Percentiles rank a stretch among this genome's conserved stretches.
Evolutionary conservation across 2,329 filamentous ascomycete species (phyloP).

Genomic region (Talaromyces islandicus): DNA sequence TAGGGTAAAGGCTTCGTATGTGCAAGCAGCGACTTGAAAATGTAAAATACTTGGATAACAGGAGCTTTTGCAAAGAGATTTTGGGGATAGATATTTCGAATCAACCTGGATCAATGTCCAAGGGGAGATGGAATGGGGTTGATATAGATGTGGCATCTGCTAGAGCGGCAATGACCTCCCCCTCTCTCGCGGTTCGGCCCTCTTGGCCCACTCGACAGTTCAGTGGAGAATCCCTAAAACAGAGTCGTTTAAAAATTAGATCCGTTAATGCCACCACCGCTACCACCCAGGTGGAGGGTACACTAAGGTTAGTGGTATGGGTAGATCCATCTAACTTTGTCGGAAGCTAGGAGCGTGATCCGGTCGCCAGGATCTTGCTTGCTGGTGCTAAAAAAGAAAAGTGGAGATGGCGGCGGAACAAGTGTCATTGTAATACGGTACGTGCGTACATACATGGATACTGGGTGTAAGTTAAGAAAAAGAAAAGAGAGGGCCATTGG

Average conservation of each 20-base stretch:
- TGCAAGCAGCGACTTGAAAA: neutral
- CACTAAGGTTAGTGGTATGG: slow-evolving; percentile 3
- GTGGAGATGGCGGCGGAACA: neutral
- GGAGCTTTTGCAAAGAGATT: neutral
- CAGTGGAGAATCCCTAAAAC: neutral
- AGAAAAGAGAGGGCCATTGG: neutral
- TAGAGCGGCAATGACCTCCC: neutral
- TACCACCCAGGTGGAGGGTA: slow-evolving; percentile 2
- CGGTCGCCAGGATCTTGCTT: neutral
- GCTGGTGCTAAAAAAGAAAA: neutral
- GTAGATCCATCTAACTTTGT: neutral
- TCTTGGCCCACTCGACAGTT: neutral
- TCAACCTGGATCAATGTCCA: slow-evolving; percentile 1
- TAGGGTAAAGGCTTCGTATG: neutral
- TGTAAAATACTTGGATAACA: neutral
- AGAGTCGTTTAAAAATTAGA: neutral
- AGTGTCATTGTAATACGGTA: neutral
- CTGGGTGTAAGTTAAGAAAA: neutral
- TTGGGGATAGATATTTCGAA: neutral
- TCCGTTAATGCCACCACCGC: slow-evolving; percentile 1
- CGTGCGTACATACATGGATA: neutral
- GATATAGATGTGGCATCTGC: slow-evolving; percentile 6
- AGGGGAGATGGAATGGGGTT: slow-evolving; percentile 1
- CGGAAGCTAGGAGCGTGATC: slow-evolving; percentile 3
- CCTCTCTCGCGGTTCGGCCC: neutral